A percentile compares a stretch with the other conserved stretches of the same genome.
phyloP scores from a whole-genome alignment of 345 rosid species.

The Citrus sp. region DNA sequence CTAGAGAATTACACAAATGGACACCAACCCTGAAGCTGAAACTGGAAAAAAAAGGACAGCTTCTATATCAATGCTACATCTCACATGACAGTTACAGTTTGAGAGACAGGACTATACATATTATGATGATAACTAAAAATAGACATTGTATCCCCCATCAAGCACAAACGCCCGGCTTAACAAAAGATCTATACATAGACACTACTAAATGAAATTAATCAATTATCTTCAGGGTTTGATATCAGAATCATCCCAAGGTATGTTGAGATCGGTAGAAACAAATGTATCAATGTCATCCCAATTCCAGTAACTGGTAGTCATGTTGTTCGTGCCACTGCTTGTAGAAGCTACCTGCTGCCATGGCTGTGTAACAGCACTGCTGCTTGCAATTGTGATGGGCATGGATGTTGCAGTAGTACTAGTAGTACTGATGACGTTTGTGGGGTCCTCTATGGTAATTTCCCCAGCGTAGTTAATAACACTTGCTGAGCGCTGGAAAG shows the following conservation, averaged over 20 bases:
- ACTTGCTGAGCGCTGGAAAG: conserved; percentile 26
- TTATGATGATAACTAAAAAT: conserved; percentile 3
- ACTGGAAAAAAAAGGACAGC: conserved; percentile 25
- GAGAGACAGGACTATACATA: conserved; percentile 15
- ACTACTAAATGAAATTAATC: neutral
- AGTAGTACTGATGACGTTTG: conserved; percentile 15
- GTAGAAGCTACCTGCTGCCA: conserved; percentile 27
- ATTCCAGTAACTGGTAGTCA: conserved; percentile 37
- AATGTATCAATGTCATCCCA: conserved; percentile 58
- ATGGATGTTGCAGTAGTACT: conserved; percentile 9
- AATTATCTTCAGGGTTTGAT: conserved; percentile 35
- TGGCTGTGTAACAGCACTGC: conserved; percentile 11
- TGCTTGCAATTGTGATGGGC: conserved; percentile 16
- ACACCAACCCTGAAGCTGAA: conserved; percentile 24
- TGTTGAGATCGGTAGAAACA: conserved; percentile 41
- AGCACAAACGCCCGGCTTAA: neutral
- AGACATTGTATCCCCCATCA: neutral
- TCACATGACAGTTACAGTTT: conserved; percentile 8
- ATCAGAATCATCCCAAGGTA: conserved; percentile 51
- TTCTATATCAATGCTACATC: conserved; percentile 18
- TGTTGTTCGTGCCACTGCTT: conserved; percentile 24
- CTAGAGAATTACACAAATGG: conserved; percentile 9
- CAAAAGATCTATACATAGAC: conserved; percentile 6
- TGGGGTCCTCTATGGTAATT: conserved; percentile 26
- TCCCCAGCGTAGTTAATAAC: conserved; percentile 14